Percentiles rank a stretch among this genome's conserved stretches.
These are phyloP conservation scores for Boletus insuetus DNA, from an alignment of 768 basidiomycete species.

Conservation along the genomic window DNA sequence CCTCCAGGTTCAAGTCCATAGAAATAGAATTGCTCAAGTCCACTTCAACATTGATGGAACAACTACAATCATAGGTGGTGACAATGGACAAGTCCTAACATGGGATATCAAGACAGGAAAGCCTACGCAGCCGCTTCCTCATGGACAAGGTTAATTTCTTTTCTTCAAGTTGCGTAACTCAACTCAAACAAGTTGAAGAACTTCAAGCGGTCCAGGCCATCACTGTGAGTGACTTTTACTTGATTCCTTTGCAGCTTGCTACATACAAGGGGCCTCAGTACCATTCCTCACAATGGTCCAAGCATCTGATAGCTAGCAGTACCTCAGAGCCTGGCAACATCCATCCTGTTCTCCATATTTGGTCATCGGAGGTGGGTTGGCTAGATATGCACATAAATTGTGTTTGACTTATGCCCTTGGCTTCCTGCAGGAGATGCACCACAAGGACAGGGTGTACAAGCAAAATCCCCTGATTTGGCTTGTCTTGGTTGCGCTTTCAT, in stretches of 20 bases:
- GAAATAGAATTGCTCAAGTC: neutral
- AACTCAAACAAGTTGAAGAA: neutral
- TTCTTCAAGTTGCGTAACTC: neutral
- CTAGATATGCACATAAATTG: neutral
- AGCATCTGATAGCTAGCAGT: neutral
- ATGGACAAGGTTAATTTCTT: neutral
- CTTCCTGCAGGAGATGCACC: neutral
- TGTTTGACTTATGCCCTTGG: neutral
- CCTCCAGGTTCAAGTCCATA: neutral
- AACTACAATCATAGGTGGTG: neutral
- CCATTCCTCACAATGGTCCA: neutral
- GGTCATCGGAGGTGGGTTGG: neutral
- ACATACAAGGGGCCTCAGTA: neutral
- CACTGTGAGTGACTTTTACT: neutral
- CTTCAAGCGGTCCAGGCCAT: neutral
- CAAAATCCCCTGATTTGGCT: no score
- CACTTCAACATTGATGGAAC: neutral
- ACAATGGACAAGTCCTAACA: neutral
- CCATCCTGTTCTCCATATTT: neutral
- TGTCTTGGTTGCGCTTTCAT: no score
- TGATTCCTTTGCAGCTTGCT: neutral
- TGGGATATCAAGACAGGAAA: neutral
- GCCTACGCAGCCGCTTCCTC: neutral
- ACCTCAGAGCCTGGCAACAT: neutral
- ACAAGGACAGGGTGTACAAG: no score